These are phyloP conservation scores for Lichtheimia hyalospora DNA, from an alignment of 371 early-diverging fungal species.

Conservation along the genomic window DNA sequence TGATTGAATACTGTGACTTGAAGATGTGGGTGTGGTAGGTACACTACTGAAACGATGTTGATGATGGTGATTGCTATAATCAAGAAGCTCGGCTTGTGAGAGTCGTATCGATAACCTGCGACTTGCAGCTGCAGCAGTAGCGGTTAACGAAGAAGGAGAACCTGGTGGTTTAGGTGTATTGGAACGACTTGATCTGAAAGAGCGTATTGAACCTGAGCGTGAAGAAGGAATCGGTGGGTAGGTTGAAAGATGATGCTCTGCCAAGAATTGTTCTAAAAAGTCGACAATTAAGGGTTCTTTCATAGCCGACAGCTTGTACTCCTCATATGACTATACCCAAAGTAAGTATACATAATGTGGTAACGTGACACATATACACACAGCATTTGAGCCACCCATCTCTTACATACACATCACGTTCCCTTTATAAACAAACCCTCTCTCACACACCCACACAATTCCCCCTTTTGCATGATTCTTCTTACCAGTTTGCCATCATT, in stretches of 20 bases:
- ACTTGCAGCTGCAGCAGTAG: constrained; percentile 4
- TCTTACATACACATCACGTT: too few species aligned
- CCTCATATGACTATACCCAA: constrained; percentile 62
- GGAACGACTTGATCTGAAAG: constrained; percentile 30
- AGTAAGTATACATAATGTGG: constrained; percentile 2
- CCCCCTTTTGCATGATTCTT: neutral
- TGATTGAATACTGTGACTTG: constrained; percentile 26
- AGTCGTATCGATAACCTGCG: constrained; percentile 27
- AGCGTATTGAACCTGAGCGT: constrained; percentile 50
- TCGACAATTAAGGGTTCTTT: constrained; percentile 84
- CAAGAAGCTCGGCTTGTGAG: constrained; percentile 47
- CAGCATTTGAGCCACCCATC: too few species aligned
- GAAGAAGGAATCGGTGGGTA: constrained; percentile 47
- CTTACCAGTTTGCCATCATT: constrained; percentile 76
- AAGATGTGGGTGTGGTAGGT: constrained; percentile 22
- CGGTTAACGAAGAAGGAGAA: constrained; percentile 17
- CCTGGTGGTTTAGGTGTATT: constrained; percentile 21
- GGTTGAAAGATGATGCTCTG: constrained; percentile 47
- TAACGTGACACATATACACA: too few species aligned
- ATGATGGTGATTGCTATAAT: constrained; percentile 34
- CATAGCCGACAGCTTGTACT: constrained; percentile 81
- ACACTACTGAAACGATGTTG: constrained; percentile 24
- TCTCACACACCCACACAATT: neutral
- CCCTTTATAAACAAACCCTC: neutral
- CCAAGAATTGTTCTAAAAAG: constrained; percentile 74